Percentiles rank a stretch among this genome's conserved stretches.
Evolutionary conservation across 179 eudicot genomes (phyloP).

Genomic region (Silene noctiflora): DNA sequence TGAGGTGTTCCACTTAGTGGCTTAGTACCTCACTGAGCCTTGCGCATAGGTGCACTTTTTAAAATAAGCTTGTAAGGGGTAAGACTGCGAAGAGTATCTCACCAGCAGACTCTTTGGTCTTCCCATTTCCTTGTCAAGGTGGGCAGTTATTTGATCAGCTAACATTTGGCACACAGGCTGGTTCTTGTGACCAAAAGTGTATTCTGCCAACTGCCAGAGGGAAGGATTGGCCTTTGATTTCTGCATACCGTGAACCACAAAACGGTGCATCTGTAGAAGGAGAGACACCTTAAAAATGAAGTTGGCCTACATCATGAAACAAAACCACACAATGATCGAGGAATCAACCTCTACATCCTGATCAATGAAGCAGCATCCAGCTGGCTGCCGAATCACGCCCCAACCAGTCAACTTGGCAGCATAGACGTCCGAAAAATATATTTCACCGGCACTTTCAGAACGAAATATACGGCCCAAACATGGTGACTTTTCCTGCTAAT

Average conservation of each 20-base stretch:
- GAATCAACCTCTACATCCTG: slow-evolving; percentile 54
- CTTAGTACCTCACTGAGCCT: too few species aligned
- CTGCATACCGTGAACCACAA: slow-evolving; percentile 60
- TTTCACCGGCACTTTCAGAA: slow-evolving; percentile 39
- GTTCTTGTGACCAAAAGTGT: slow-evolving; percentile 80
- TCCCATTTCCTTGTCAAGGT: slow-evolving; percentile 45
- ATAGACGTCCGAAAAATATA: slow-evolving; percentile 61
- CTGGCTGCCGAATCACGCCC: slow-evolving; percentile 53
- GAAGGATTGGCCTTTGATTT: slow-evolving; percentile 56
- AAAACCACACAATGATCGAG: neutral
- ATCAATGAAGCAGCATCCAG: slow-evolving; percentile 44
- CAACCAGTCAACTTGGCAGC: slow-evolving; percentile 57
- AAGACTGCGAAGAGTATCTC: slow-evolving; percentile 20
- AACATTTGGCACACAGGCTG: slow-evolving; percentile 52
- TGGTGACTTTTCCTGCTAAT: slow-evolving; percentile 46
- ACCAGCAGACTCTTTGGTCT: slow-evolving; percentile 91
- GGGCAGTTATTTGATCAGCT: slow-evolving; percentile 50
- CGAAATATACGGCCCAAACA: slow-evolving; percentile 44
- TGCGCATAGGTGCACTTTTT: too few species aligned
- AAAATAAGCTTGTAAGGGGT: neutral
- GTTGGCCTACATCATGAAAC: slow-evolving; percentile 5
- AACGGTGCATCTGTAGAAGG: slow-evolving; percentile 71
- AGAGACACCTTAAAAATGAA: slow-evolving; percentile 11
- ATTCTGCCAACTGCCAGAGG: slow-evolving; percentile 54
- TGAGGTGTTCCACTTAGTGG: too few species aligned